phyloP scores from a whole-genome alignment of 139 green algal genomes.

The Haematococcus sp. region DNA sequence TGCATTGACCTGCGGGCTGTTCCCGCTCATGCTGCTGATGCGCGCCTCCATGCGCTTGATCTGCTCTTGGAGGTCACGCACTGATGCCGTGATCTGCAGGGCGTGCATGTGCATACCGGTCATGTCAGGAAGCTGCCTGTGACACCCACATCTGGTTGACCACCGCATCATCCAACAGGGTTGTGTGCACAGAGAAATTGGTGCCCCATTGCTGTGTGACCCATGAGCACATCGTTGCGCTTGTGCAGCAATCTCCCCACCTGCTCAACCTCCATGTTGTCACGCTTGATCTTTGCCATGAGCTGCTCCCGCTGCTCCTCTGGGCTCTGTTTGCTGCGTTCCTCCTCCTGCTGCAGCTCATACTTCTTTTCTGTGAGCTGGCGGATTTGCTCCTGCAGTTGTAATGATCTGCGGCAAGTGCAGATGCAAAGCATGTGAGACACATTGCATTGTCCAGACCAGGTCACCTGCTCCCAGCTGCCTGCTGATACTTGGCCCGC shows the following conservation, averaged over 20 bases:
- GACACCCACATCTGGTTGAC: too few species aligned
- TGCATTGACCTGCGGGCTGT: conserved; percentile 20
- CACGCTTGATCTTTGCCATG: conserved; percentile 65
- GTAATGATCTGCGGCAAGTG: conserved; percentile 31
- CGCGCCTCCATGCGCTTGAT: conserved; percentile 56
- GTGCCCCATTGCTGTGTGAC: too few species aligned
- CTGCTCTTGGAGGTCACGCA: conserved; percentile 43
- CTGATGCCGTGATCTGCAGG: conserved; percentile 1
- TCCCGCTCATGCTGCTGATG: conserved; percentile 8
- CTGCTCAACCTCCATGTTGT: conserved; percentile 66
- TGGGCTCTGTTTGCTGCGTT: conserved; percentile 44
- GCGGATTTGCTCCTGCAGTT: conserved; percentile 58
- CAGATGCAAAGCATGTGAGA: neutral
- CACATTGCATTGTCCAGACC: neutral
- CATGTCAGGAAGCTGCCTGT: too few species aligned
- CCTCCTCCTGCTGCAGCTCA: conserved; percentile 60
- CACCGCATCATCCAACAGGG: too few species aligned
- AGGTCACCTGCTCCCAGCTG: neutral
- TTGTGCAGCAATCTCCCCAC: neutral
- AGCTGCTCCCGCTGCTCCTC: conserved; percentile 64
- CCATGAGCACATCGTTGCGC: too few species aligned
- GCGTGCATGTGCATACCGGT: neutral
- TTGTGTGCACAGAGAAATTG: too few species aligned
- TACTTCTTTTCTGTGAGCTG: conserved; percentile 55
- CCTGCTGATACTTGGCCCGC: too few species aligned